Evolutionary conservation across 2,329 filamentous ascomycete genomes (phyloP).

Genomic region (Fonsecaea pugnacius): DNA sequence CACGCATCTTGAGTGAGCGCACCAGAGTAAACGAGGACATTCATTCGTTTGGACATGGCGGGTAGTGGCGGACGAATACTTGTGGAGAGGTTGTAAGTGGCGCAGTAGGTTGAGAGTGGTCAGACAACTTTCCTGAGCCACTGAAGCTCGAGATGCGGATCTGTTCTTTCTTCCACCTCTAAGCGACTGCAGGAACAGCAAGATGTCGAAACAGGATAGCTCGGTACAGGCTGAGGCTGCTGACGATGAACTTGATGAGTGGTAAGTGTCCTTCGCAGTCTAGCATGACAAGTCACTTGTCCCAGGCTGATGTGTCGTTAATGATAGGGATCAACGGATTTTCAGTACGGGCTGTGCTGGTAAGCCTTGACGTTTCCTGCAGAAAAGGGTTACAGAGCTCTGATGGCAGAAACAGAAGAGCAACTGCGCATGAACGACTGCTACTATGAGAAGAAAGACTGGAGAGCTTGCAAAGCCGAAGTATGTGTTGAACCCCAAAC

Average conservation of each 20-base stretch:
- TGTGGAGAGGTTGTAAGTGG: conserved; percentile 6
- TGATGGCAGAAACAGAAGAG: conserved; percentile 65
- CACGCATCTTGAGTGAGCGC: conserved; percentile 42
- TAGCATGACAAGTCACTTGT: conserved; percentile 14
- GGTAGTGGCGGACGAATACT: conserved; percentile 15
- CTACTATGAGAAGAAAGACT: conserved; percentile 95
- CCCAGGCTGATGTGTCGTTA: conserved; percentile 6
- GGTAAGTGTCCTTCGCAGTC: conserved; percentile 59
- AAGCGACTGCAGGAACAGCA: conserved; percentile 12
- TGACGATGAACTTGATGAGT: conserved; percentile 93
- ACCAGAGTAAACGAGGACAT: conserved; percentile 93
- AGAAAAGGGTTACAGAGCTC: conserved; percentile 1
- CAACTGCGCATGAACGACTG: conserved; percentile 92
- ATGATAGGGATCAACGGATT: conserved; percentile 87
- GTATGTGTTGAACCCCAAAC: conserved; percentile 58
- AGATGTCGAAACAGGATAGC: conserved; percentile 65
- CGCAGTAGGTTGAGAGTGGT: neutral
- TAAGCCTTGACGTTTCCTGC: conserved; percentile 9
- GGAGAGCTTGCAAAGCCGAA: conserved; percentile 85
- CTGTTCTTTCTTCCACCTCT: conserved; percentile 22
- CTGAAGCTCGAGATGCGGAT: conserved; percentile 5
- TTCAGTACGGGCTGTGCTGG: conserved; percentile 94
- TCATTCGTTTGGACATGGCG: conserved; percentile 73
- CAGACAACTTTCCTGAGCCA: conserved; percentile 9
- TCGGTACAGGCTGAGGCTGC: conserved; percentile 53